phyloP scores from a whole-genome alignment of 441 rosid genomes.

The Adansonia rubrostipa region DNA sequence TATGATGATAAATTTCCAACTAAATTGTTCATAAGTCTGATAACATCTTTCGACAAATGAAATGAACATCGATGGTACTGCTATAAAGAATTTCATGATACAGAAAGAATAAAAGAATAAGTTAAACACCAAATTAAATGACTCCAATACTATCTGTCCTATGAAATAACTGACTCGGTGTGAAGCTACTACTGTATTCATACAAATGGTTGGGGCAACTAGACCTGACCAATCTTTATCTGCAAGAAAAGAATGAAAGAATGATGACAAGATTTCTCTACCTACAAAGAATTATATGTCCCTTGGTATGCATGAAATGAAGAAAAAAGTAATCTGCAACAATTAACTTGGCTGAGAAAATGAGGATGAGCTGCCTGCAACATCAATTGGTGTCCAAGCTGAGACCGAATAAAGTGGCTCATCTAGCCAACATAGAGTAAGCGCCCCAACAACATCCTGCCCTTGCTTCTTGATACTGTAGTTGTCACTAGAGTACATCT shows the following conservation, averaged over 20 bases:
- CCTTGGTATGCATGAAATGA: conserved; percentile 31
- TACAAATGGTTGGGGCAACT: conserved; percentile 29
- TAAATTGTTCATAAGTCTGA: conserved; percentile 22
- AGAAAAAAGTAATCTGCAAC: conserved; percentile 32
- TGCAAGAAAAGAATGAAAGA: conserved; percentile 72
- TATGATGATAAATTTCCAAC: not conserved
- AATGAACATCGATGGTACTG: conserved; percentile 4
- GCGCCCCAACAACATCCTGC: conserved; percentile 49
- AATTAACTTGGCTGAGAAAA: conserved; percentile 55
- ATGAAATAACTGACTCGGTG: conserved; percentile 36
- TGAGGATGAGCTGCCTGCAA: conserved; percentile 64
- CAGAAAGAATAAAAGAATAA: conserved; percentile 58
- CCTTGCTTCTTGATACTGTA: conserved; percentile 52
- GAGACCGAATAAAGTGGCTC: conserved; percentile 89
- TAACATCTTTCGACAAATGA: conserved; percentile 14
- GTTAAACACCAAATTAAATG: conserved; percentile 31
- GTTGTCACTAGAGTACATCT: conserved; percentile 63
- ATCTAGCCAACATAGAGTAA: conserved; percentile 76
- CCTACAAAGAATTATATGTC: conserved; percentile 66
- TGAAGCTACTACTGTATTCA: conserved; percentile 34
- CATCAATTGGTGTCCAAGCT: conserved; percentile 68
- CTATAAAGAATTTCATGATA: conserved; percentile 41
- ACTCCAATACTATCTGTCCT: conserved; percentile 33
- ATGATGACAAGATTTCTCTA: conserved; percentile 46
- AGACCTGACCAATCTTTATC: conserved; percentile 39